Percentiles rank a stretch among this genome's conserved stretches.
Evolutionary conservation across 164 flowering plant genomes (phyloP).

Genomic region (Houttuynia cordata): DNA sequence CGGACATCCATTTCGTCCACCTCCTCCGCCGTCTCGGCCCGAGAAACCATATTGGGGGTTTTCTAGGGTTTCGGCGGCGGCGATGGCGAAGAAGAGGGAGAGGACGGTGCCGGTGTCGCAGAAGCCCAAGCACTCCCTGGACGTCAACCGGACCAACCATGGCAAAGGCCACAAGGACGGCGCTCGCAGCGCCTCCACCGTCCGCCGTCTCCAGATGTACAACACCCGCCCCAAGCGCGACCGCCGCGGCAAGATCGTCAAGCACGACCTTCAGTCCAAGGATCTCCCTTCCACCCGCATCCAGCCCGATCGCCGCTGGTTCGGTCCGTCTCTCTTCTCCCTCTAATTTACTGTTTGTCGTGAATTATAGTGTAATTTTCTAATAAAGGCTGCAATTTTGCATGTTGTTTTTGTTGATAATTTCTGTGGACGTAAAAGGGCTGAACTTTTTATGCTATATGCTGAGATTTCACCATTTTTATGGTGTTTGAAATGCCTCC

Average conservation of each 20-base stretch:
- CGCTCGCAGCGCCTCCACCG: slow-evolving; percentile 70
- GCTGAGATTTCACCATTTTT: too few species aligned
- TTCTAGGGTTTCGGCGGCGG: neutral
- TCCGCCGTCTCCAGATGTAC: slow-evolving; percentile 93
- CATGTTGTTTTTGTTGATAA: neutral
- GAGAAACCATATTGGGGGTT: neutral
- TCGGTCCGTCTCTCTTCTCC: slow-evolving; percentile 35
- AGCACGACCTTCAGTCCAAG: slow-evolving; percentile 62
- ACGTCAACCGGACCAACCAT: slow-evolving; percentile 38
- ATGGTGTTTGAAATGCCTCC: too few species aligned
- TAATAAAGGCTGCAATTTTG: too few species aligned
- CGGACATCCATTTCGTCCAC: neutral
- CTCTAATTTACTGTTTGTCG: neutral
- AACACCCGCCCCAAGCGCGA: slow-evolving; percentile 61
- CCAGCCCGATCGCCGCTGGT: slow-evolving; percentile 92
- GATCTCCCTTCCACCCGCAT: slow-evolving; percentile 76
- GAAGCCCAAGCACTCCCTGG: slow-evolving; percentile 91
- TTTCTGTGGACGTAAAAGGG: too few species aligned
- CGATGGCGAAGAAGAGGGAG: slow-evolving; percentile 59
- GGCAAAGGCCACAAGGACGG: slow-evolving; percentile 14
- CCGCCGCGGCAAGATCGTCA: slow-evolving; percentile 47
- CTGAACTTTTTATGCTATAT: too few species aligned
- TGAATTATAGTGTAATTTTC: too few species aligned
- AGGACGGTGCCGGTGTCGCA: slow-evolving; percentile 57
- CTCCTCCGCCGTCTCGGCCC: neutral